These are phyloP conservation scores for Dothidotthia symphoricarpi DNA, from an alignment of 2,329 filamentous ascomycete genomes.

Conservation along the genomic window DNA sequence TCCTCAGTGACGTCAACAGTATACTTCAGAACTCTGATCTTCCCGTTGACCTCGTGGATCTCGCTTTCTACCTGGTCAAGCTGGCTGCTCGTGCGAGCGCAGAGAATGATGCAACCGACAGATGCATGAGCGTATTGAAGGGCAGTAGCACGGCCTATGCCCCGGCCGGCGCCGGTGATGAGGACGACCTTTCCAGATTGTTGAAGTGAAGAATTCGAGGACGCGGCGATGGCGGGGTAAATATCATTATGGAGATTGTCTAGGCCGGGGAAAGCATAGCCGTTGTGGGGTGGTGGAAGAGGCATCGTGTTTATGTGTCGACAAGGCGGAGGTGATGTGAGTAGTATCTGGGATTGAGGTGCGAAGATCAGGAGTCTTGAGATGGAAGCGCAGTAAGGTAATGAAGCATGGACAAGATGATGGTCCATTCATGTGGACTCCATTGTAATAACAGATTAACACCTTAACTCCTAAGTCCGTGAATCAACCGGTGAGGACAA, in stretches of 20 bases:
- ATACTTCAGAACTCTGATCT: slow-evolving; percentile 46
- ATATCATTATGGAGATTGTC: slow-evolving; percentile 48
- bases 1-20: slow-evolving; percentile 46
- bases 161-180: slow-evolving; percentile 57
- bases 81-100: slow-evolving; percentile 49
- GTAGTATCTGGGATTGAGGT: too few relatives aligned
- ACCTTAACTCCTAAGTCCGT: too few relatives aligned
- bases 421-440: too few relatives aligned
- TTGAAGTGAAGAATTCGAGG: slow-evolving; percentile 38
- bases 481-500: too few relatives aligned
- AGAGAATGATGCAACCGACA: slow-evolving; percentile 53
- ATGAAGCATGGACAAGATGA: too few relatives aligned
- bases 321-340: too few relatives aligned
- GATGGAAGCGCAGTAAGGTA: too few relatives aligned
- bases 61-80: slow-evolving; percentile 41
- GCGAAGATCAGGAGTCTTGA: too few relatives aligned
- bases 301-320: too few relatives aligned
- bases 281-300: slow-evolving; percentile 11
- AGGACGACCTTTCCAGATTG: slow-evolving; percentile 46
- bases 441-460: too few relatives aligned
- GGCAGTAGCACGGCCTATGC: slow-evolving; percentile 55
- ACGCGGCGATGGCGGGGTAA: slow-evolving; percentile 53
- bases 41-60: slow-evolving; percentile 41
- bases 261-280: slow-evolving; percentile 17
- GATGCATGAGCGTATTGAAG: slow-evolving; percentile 57